Evolutionary conservation across 1,139 yeast species (phyloP).

Genomic region (Blastobotrys apis): DNA sequence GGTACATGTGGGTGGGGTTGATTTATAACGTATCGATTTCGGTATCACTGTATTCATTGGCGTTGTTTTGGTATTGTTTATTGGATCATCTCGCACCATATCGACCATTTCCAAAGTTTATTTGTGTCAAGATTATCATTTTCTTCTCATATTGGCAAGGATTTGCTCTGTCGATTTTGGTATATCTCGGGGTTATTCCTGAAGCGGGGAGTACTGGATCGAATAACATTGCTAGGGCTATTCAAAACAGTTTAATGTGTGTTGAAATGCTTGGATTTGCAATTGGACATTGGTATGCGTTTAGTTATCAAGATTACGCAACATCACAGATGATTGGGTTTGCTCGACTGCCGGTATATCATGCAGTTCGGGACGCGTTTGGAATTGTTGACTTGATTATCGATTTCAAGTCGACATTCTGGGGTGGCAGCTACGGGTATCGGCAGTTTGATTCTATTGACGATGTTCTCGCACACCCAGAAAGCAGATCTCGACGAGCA

Average conservation of each 20-base stretch:
- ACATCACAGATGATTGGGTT: constrained; percentile 56
- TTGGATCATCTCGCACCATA: constrained; percentile 72
- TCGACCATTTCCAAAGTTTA: constrained; percentile 86
- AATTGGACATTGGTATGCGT: constrained; percentile 80
- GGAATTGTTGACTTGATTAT: constrained; percentile 69
- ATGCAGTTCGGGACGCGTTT: constrained; percentile 72
- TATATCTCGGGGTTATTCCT: constrained; percentile 49
- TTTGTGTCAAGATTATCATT: constrained; percentile 87
- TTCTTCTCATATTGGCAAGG: constrained; percentile 99
- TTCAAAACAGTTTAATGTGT: constrained; percentile 78
- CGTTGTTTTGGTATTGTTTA: constrained; percentile 87
- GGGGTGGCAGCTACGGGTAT: constrained; percentile 76
- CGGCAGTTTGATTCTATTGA: constrained; percentile 79
- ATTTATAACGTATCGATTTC: constrained; percentile 78
- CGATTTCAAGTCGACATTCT: constrained; percentile 72
- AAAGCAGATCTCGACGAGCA: constrained; percentile 59
- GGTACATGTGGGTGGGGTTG: constrained; percentile 63
- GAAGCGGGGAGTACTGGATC: constrained; percentile 27
- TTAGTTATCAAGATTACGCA: constrained; percentile 71
- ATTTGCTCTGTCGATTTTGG: constrained; percentile 58
- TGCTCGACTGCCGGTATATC: constrained; percentile 55
- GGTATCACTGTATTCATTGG: constrained; percentile 75
- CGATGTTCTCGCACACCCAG: constrained; percentile 64
- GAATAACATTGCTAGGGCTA: constrained; percentile 43
- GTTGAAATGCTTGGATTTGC: constrained; percentile 85